Evolutionary conservation across 176 grass and related monocot genomes (phyloP), one percentile per base, ranked within the genome.

Genomic region (Triticum timopheevii): DNA sequence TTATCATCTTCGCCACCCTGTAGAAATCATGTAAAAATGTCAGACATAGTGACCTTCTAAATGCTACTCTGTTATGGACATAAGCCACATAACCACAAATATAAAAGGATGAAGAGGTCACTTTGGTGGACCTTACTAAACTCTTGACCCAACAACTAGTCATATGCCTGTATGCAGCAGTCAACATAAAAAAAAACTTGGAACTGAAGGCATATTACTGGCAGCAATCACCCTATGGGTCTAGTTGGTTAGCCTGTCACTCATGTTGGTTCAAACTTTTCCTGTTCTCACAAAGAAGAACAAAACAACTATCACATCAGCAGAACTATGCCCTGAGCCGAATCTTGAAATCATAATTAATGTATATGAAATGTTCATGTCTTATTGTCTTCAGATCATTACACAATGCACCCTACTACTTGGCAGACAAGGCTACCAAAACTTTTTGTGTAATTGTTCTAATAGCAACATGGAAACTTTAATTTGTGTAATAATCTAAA

Each of bases 1-100:
- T 78, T 94, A 71, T 99, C 83, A 89, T 86, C 77, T 58, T 94
- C 87, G 52, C 64, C 70, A 73, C 83, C 89, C 97, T 99, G 83
- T 80, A 75, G 71, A 83, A 83, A 19, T 49, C 20, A 93, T 49
- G 42, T 23, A 36, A 85, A 31, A 65, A 80, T 22, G 7, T 89
- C 84, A 91, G 10, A 20, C 45, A 44, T 33, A 78, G 27, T 59
- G 73, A 8, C 12, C 69, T 47, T 25, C 20, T 33, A 79, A 61
- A 75, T 79, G 45, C 80, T 76, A 50, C 13, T 79, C 42, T 59
- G 34, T 13, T 75, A 67, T 65, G 34, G 20, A 49, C 66, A 82
- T 71, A 83, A 40, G 67, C 52, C 15, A 8, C 67, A 79, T 44
- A 78, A 73, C 3, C 16, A 73, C 33, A 16, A 44, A 56, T 47